Percentiles rank a stretch among this genome's conserved stretches.
Conservation (phyloP, 352 stramenopile species). For the Phytophthora quininea region DNA sequence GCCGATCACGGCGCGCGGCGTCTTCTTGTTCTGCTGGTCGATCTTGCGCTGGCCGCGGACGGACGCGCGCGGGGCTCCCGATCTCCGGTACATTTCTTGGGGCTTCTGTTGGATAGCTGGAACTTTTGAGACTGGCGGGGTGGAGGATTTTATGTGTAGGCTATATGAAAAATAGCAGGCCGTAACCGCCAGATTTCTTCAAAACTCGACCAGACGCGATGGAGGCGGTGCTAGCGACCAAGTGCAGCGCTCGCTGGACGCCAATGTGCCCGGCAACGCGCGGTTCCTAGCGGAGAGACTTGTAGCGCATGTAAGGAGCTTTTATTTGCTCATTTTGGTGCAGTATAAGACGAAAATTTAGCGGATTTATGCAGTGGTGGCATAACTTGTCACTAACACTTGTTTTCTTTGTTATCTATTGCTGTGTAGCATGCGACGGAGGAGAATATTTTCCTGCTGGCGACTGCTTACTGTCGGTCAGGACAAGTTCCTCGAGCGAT, state of each 20-base stretch:
- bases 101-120: not conserved
- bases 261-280: slow-evolving; percentile 70
- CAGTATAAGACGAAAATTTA: slow-evolving; percentile 19
- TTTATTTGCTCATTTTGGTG: slow-evolving; percentile 10
- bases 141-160: not conserved
- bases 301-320: slow-evolving; percentile 66
- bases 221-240: slow-evolving; percentile 54
- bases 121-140: not conserved
- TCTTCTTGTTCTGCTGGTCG: slow-evolving; percentile 55
- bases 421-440: slow-evolving; percentile 53
- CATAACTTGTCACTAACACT: slow-evolving; percentile 24
- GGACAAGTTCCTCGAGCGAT: slow-evolving; percentile 58
- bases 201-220: slow-evolving; percentile 36
- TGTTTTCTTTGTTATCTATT: slow-evolving; percentile 13
- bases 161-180: no score
- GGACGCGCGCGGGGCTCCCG: slow-evolving; percentile 46
- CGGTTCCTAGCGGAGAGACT: slow-evolving; percentile 85
- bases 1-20: slow-evolving; percentile 51
- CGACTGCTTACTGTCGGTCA: slow-evolving; percentile 71
- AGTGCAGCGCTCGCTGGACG: slow-evolving; percentile 58
- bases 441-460: slow-evolving; percentile 59
- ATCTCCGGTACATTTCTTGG: slow-evolving; percentile 37
- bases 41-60: slow-evolving; percentile 69
- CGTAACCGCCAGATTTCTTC: not conserved
- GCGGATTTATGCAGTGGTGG: slow-evolving; percentile 8